Evolutionary conservation across 768 basidiomycete genomes (phyloP), one percentile per base, ranked within the genome.

Genomic region (Calocybe cyanea): DNA sequence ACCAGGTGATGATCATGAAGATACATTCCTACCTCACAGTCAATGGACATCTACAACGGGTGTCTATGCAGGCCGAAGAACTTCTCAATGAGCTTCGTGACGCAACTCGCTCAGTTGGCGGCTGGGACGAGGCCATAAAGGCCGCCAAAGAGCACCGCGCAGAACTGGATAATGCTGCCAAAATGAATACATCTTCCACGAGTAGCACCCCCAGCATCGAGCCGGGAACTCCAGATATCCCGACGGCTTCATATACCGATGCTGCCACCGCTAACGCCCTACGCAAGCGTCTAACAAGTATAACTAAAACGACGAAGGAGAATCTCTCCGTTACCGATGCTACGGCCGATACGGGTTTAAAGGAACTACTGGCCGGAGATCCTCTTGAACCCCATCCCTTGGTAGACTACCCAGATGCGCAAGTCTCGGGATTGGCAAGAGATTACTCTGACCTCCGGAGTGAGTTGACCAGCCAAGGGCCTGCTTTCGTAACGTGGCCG

Each of bases 21-120:
- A 85, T 95, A 75, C 94, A 99, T 63, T 96, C 92, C 4, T 99
- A 97, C 65, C 79, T 88, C 63, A 77, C 84, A 17, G 78, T 86
- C 34, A 97, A 97, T 58, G 92, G 95, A 4, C 82, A 89, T 55
- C 80, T 96, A 17, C 78, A 86, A 48, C 62, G 65, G 7, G 67
- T 77, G 10, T 60, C 70, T 14, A 63, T 72, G 25, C 75, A 81
- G 43, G 72, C 78, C 0, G 59, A 76, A 33, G 52, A 53, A 13
- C 54, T 75, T 11, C 62, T 81, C 4, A 50, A 62, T 3, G 60
- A 72, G 21, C 72, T 87, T 15, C 73, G 73, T 23, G 58, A 64
- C 7, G 70, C 72, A 6, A 72, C 81, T 0, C 63, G 69, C 5
- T 66, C 68, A 4, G 66, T 72, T 14, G 89, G 87, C 24, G 87